Evolutionary conservation across 495 filamentous ascomycete species (phyloP).

Genomic region (Xylaria intraflava): DNA sequence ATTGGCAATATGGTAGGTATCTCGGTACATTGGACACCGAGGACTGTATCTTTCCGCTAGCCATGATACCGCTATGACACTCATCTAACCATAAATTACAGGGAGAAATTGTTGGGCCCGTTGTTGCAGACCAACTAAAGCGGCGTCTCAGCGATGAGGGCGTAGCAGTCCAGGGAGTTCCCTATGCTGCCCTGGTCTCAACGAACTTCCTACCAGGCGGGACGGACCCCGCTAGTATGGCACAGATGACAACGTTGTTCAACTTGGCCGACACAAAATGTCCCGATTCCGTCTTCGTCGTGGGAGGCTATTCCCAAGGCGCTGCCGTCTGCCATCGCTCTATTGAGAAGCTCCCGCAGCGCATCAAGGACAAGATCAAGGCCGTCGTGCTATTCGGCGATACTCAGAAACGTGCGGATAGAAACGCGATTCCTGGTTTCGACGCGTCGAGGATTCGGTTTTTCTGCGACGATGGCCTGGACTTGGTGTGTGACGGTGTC

Average conservation of each 20-base stretch:
- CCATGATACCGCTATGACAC: too few relatives aligned
- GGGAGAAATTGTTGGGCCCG: constrained; percentile 14
- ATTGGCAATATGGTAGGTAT: constrained; percentile 11
- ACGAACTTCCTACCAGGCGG: constrained; percentile 25
- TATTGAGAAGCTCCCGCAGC: constrained; percentile 26
- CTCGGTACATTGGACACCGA: too few relatives aligned
- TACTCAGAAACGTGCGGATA: constrained; percentile 38
- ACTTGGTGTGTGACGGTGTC: constrained; percentile 42
- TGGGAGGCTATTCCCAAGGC: constrained; percentile 39
- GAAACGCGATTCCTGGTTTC: constrained; percentile 34
- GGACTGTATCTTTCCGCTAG: too few relatives aligned
- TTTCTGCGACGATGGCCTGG: constrained; percentile 35
- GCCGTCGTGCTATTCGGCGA: constrained; percentile 43
- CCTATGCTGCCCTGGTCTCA: constrained; percentile 23
- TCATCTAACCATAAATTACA: background rate
- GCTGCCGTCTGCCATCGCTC: constrained; percentile 38
- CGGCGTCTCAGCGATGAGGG: constrained; percentile 11
- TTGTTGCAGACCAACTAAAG: constrained; percentile 16
- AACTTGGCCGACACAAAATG: constrained; percentile 21
- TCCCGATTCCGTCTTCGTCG: constrained; percentile 22
- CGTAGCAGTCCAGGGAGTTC: constrained; percentile 27
- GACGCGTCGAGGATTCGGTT: constrained; percentile 33
- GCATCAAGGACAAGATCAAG: constrained; percentile 36
- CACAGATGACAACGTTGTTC: constrained; percentile 23
- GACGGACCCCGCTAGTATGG: constrained; percentile 20